Conservation (phyloP, 176 grass and related monocot species). For the Thalia dealbata region DNA sequence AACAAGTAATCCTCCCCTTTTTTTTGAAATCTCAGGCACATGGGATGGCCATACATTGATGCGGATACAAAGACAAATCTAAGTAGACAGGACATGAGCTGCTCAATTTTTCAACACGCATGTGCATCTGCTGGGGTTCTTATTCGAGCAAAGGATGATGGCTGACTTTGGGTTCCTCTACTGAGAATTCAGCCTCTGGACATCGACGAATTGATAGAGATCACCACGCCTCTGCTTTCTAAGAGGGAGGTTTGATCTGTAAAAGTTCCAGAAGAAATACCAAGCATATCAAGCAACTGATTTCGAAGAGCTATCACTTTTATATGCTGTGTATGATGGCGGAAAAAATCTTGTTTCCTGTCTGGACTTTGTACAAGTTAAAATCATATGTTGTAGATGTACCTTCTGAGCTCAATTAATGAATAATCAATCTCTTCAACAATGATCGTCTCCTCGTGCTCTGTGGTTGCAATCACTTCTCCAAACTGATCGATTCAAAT, state of each 20-base stretch:
- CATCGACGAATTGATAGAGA: constrained; percentile 80
- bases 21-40: too few relatives aligned
- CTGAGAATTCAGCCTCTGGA: constrained; percentile 42
- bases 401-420: constrained; percentile 73
- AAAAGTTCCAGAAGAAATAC: not conserved
- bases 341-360: too few relatives aligned
- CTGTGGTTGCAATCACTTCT: constrained; percentile 75
- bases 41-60: too few relatives aligned
- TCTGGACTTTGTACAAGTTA: not conserved
- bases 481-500: constrained; percentile 56
- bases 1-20: too few relatives aligned
- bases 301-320: not conserved
- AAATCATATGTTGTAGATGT: not conserved
- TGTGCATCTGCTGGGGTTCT: not conserved
- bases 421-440: constrained; percentile 86
- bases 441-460: constrained; percentile 60
- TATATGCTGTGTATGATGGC: not conserved
- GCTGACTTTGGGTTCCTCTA: not conserved
- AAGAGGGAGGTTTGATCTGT: constrained; percentile 66
- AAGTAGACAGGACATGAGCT: not conserved
- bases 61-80: not conserved
- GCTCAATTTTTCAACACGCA: not conserved
- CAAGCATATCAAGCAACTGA: not conserved
- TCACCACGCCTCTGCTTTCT: constrained; percentile 57
- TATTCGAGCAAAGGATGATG: not conserved